Base-by-base conservation (phyloP, 441 rosid species). In the Cnidoscolus chayamansa region DNA sequence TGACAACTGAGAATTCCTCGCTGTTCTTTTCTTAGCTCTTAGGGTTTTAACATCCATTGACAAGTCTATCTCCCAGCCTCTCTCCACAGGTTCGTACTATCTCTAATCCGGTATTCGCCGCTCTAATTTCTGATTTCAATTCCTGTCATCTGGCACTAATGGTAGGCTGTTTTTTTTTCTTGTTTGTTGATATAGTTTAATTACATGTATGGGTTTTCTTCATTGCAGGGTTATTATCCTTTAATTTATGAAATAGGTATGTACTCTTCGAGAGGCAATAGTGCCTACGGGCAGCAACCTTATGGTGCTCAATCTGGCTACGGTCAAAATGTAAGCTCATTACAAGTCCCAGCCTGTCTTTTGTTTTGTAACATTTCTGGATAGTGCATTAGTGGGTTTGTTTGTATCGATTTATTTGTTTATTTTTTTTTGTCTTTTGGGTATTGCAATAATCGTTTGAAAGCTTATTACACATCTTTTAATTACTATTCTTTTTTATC, bases 301-400 rank as follows among this genome's bases (percentile, higher is more conserved):
- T 91, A 90, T 67, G 83, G 86, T 62, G 86, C 87, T 0, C 96
- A 93, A 79, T 92, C 98, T 43, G 92, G 92, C 19, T 95, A 89
- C 76, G 81, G 77, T 47, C 97, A 91, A 77, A 90, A 89, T 79
- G 98, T 93, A 78, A 88, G 97, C 75, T 63, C 62, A 13, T 66
- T 63, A 0, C 11, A 66, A 17, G 7, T 61, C n/a, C 25, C 11
- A 20, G n/a, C 47, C 67, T 71, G 70, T 0, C 57, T 63, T 58
- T 49, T 72, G 13, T 59, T 60, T 53, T 9, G 35, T 51, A 50
- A 13, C 58, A 17, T 67, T 12, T 50, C 25, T 67, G 43, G n/a
- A 49, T 6, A 10, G 12, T 50, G 58, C 10, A 63, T 63, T 63
- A n/a, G 5, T 37, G 50, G 12, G 40, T 63, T 35, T 6, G 50